Base-by-base conservation (phyloP, 495 filamentous ascomycete species). In the Penicillium roqueforti region DNA sequence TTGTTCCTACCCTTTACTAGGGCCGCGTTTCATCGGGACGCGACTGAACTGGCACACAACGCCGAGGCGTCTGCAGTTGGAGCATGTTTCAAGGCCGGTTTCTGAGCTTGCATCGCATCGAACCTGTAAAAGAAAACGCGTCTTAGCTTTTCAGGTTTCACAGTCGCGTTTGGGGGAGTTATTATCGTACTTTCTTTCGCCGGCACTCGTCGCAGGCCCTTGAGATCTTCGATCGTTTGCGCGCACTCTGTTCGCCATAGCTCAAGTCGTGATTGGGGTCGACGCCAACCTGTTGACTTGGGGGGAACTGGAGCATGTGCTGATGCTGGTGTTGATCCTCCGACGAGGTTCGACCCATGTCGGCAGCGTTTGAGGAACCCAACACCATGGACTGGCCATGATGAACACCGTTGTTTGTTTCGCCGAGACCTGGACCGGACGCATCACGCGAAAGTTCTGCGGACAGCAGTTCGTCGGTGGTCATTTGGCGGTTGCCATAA, bases 131-230 rank as follows among this genome's bases (percentile, higher is more conserved):
- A 52, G 40, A 56, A 34, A 38, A 57, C 25, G 58, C 23, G 51
- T 47, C 22, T 70, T 61, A 71, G 59, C 38, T 41, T 38, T 41
- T 38, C 36, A 42, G 1, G 37, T 31, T 29, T 46, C 32, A 43
- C 18, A 28, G 53, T 55, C 55, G 56, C 55, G 54, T 55, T 58
- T 7, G 47, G 44, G 20, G 47, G 37, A 41, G 28, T 18, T 47
- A 16, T 40, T 36, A 56, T 46, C 59, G 19, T 73, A 87, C 84
- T 80, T 97, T 97, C 69, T 97, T 97, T 47, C 92, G 81, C 45
- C 92, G 82, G 64, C 92, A 97, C 63, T 97, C 92, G 69, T 97
- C 92, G 58, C 92, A 97, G 1, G 92, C 92, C 23, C 92, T 79
- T 3, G 92, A 96, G 0, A 95, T 91, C 70, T 97, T 97, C 0